These are phyloP conservation scores for Colletotrichum filicis DNA, from an alignment of 2,329 filamentous ascomycete species.

Conservation along the genomic window DNA sequence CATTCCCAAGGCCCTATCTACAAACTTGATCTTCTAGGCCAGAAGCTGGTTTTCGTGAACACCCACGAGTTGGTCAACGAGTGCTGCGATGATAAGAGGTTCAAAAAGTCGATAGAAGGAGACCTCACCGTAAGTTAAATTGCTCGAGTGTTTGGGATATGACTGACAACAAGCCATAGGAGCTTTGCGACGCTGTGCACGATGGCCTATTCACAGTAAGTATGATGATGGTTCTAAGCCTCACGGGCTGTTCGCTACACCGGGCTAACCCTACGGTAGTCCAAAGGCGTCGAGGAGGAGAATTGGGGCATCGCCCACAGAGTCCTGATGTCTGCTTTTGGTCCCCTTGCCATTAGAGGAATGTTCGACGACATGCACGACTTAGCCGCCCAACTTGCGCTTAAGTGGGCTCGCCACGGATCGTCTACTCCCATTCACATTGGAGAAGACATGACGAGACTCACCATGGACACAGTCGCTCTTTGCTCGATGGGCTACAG, in stretches of 20 bases:
- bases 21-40: conserved; percentile 61
- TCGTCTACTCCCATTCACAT: conserved; percentile 59
- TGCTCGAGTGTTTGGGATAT: rapidly evolving
- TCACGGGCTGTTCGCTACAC: too few species aligned
- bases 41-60: conserved; percentile 59
- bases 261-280: not conserved
- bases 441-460: conserved; percentile 69
- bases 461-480: conserved; percentile 71
- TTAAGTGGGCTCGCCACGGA: conserved; percentile 63
- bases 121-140: conserved; percentile 47
- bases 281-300: conserved; percentile 27
- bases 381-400: conserved; percentile 61
- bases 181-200: conserved; percentile 69
- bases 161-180: conserved; percentile 33
- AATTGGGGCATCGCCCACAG: conserved; percentile 66
- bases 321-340: conserved; percentile 75
- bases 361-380: conserved; percentile 68
- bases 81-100: conserved; percentile 72
- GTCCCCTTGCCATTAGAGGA: conserved; percentile 71
- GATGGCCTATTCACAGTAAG: conserved; percentile 38
- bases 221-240: not conserved
- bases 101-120: conserved; percentile 66
- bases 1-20: conserved; percentile 64
- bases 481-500: conserved; percentile 68
- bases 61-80: conserved; percentile 70